Evolutionary conservation across 1,284 basidiomycete genomes (phyloP).

Genomic region (Porogramme epimiltina): DNA sequence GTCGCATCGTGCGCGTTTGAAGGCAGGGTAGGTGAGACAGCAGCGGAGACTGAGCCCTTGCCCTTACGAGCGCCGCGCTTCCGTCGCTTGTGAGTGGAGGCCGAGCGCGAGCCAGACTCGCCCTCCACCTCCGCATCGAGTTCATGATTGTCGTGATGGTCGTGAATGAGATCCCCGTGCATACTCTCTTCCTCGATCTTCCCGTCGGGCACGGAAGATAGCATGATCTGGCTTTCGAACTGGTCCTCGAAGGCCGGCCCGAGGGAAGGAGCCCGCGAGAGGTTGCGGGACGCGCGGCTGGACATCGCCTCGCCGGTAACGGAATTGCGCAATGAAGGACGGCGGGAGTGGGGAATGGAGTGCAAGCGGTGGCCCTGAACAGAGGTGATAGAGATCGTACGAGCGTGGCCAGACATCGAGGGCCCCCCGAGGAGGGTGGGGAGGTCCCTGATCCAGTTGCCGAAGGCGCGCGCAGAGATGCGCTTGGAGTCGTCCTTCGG

Average conservation of each 20-base stretch:
- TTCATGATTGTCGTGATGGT: conserved; percentile 40
- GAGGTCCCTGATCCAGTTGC: conserved; percentile 82
- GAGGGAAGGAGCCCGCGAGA: conserved; percentile 63
- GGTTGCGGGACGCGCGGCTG: conserved; percentile 53
- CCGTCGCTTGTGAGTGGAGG: conserved; percentile 72
- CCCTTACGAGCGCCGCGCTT: conserved; percentile 80
- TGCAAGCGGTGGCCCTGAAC: conserved; percentile 62
- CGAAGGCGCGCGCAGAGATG: conserved; percentile 83
- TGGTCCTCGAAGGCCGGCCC: conserved; percentile 53
- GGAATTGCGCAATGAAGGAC: conserved; percentile 63
- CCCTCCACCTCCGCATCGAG: conserved; percentile 37
- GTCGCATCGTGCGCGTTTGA: conserved; percentile 47
- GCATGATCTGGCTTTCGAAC: conserved; percentile 17
- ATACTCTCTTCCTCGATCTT: conserved; percentile 50
- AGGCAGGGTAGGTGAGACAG: conserved; percentile 26
- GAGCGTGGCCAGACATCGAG: conserved; percentile 39
- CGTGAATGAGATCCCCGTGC: conserved; percentile 13
- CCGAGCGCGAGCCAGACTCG: conserved; percentile 48
- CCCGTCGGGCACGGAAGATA: conserved; percentile 38
- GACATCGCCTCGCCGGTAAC: conserved; percentile 40
- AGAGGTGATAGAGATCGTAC: conserved; percentile 55
- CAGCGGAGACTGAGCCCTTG: conserved; percentile 42
- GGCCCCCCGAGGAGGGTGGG: conserved; percentile 61
- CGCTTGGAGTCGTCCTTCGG: conserved; percentile 58
- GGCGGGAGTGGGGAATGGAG: conserved; percentile 66